Percentiles rank a stretch among this genome's conserved stretches.
Conservation (phyloP, 768 basidiomycete species). For the Mycena epipterygia region DNA sequence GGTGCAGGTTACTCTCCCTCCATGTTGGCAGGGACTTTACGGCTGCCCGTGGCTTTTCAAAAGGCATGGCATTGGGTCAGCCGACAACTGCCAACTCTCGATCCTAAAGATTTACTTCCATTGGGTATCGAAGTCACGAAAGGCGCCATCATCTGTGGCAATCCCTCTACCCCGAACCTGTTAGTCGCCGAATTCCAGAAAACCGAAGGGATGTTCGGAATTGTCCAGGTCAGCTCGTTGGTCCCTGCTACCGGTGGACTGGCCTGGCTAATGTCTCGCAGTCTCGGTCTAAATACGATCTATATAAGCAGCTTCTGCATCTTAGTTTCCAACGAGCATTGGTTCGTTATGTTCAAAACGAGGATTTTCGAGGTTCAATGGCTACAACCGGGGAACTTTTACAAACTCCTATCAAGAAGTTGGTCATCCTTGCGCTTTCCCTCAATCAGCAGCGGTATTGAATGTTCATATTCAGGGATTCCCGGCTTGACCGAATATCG, state of each 20-base stretch:
- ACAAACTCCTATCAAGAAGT: slow-evolving; percentile 68
- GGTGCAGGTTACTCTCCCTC: slow-evolving; percentile 48
- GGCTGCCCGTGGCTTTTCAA: slow-evolving; percentile 54
- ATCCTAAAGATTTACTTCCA: slow-evolving; percentile 89
- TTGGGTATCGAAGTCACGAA: slow-evolving; percentile 83
- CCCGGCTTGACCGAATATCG: slow-evolving; percentile 45
- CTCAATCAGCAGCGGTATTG: background rate
- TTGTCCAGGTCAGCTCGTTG: slow-evolving; percentile 71
- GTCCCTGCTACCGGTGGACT: background rate
- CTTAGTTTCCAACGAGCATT: slow-evolving; percentile 78
- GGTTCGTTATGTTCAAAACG: slow-evolving; percentile 80
- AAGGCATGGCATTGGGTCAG: slow-evolving; percentile 65
- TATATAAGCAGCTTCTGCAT: slow-evolving; percentile 84
- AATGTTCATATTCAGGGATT: slow-evolving; percentile 42
- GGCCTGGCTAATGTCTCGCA: slow-evolving; percentile 45
- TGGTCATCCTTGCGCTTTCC: slow-evolving; percentile 33
- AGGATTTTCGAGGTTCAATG: slow-evolving; percentile 80
- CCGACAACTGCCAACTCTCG: slow-evolving; percentile 76
- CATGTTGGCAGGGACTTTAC: slow-evolving; percentile 43
- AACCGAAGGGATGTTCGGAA: slow-evolving; percentile 85
- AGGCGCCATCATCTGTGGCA: slow-evolving; percentile 88
- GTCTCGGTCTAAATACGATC: slow-evolving; percentile 86
- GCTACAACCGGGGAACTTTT: slow-evolving; percentile 72
- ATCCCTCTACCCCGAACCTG: slow-evolving; percentile 85
- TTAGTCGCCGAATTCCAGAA: slow-evolving; percentile 85